phyloP scores from a whole-genome alignment of 345 rosid species.

The Aegle marmelos region DNA sequence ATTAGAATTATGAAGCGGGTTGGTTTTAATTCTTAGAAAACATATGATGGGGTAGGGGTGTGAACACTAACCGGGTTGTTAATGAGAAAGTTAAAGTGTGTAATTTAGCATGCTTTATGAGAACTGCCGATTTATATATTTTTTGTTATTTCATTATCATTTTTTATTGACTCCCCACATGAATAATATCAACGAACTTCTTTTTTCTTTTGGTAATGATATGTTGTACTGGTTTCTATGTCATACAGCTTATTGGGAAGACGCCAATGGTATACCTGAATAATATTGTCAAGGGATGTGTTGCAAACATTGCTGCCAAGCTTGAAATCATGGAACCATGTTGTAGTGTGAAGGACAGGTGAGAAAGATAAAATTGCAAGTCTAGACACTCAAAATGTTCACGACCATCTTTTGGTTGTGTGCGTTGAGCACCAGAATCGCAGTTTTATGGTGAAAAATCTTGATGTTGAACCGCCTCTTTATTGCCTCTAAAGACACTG shows the following conservation, averaged over 20 bases:
- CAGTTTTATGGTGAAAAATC: background rate
- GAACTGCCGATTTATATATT: background rate
- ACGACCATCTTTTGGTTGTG: background rate
- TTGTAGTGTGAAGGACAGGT: constrained; percentile 94
- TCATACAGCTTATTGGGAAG: constrained; percentile 76
- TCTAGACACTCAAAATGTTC: constrained; percentile 7
- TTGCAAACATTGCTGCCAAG: constrained; percentile 81
- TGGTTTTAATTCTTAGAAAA: background rate
- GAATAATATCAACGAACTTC: background rate
- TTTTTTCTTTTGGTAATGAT: background rate
- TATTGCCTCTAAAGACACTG: background rate
- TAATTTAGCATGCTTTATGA: background rate
- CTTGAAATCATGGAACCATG: constrained; percentile 93
- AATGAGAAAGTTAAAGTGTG: background rate
- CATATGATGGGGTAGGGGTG: background rate
- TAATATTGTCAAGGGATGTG: constrained; percentile 76
- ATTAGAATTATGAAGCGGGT: constrained; percentile 5
- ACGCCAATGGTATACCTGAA: constrained; percentile 96
- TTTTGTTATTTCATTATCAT: background rate
- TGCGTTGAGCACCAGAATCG: background rate
- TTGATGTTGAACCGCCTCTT: background rate
- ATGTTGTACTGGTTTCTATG: constrained; percentile 11
- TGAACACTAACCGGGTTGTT: background rate
- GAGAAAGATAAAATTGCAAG: background rate
- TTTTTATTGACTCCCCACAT: background rate